phyloP scores from a whole-genome alignment of 2,329 filamentous ascomycete species.

The Diplodia seriata region DNA sequence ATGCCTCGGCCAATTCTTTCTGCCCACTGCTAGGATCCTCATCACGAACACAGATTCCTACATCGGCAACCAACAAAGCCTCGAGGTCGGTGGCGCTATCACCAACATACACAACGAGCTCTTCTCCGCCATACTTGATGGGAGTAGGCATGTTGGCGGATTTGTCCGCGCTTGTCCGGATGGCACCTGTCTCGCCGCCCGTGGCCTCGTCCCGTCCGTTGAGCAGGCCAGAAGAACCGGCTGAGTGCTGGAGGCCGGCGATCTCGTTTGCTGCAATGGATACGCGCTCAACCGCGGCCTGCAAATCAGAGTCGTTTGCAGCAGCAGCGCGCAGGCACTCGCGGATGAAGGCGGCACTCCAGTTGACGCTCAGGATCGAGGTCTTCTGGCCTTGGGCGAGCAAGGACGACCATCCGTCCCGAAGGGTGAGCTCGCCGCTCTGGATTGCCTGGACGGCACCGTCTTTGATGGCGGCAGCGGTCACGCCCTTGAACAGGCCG shows the following conservation, averaged over 20 bases:
- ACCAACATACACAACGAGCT: conserved; percentile 53
- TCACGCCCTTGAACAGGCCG: conserved; percentile 51
- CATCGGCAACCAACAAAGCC: conserved; percentile 52
- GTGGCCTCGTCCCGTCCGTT: conserved; percentile 29
- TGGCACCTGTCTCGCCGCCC: conserved; percentile 34
- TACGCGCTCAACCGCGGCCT: conserved; percentile 19
- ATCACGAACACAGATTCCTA: conserved; percentile 56
- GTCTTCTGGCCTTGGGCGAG: conserved; percentile 33
- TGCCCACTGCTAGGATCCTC: conserved; percentile 46
- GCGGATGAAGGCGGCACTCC: conserved; percentile 50
- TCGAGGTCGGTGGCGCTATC: conserved; percentile 58
- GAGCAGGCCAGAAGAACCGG: conserved; percentile 41
- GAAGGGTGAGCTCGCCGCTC: conserved; percentile 44
- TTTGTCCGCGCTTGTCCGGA: conserved; percentile 54
- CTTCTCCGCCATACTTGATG: conserved; percentile 28
- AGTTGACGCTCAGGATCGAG: conserved; percentile 56
- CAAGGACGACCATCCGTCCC: conserved; percentile 47
- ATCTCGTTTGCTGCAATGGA: conserved; percentile 46
- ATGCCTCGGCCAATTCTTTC: conserved; percentile 43
- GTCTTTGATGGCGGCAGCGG: conserved; percentile 39
- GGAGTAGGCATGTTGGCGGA: conserved; percentile 39
- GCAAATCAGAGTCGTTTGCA: background rate
- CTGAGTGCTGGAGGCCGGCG: conserved; percentile 38
- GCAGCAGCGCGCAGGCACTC: conserved; percentile 20
- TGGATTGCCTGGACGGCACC: conserved; percentile 38